A percentile compares a stretch with the other conserved stretches of the same genome.
Conservation (phyloP, 2,329 filamentous ascomycete genomes). For the Ophiosphaerella korrae region DNA sequence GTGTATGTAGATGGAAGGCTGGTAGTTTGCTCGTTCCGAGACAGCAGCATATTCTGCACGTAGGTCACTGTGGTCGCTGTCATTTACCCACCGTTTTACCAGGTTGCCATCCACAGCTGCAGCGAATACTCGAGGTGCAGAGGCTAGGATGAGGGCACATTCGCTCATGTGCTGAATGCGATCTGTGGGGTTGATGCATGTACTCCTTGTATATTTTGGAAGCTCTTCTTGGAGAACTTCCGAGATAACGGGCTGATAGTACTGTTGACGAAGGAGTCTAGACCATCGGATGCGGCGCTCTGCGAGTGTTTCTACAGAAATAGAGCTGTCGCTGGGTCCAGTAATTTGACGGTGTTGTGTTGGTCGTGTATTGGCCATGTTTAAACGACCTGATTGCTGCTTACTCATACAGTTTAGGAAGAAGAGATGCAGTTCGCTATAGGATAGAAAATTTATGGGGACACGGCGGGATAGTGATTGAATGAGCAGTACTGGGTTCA, state of each 20-base stretch:
- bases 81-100: slow-evolving; percentile 13
- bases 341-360: neutral
- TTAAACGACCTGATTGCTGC: too few species aligned
- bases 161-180: slow-evolving; percentile 21
- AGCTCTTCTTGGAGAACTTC: slow-evolving; percentile 32
- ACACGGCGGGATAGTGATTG: too few species aligned
- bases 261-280: slow-evolving; percentile 15
- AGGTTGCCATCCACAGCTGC: slow-evolving; percentile 35
- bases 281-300: slow-evolving; percentile 22
- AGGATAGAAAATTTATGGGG: too few species aligned
- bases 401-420: neutral
- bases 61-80: slow-evolving; percentile 12
- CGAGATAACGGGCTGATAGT: slow-evolving; percentile 29
- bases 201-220: slow-evolving; percentile 27
- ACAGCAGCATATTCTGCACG: slow-evolving; percentile 25
- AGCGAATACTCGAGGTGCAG: slow-evolving; percentile 25
- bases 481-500: too few species aligned
- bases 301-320: slow-evolving; percentile 11
- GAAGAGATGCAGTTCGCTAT: neutral
- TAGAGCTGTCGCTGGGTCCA: too few species aligned
- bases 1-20: slow-evolving; percentile 39
- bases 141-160: slow-evolving; percentile 34
- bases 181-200: slow-evolving; percentile 14
- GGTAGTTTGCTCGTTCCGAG: slow-evolving; percentile 21
- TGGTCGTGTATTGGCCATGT: slow-evolving; percentile 9